phyloP scores from a whole-genome alignment of 805 yeast species.

The Brettanomyces sp. region DNA sequence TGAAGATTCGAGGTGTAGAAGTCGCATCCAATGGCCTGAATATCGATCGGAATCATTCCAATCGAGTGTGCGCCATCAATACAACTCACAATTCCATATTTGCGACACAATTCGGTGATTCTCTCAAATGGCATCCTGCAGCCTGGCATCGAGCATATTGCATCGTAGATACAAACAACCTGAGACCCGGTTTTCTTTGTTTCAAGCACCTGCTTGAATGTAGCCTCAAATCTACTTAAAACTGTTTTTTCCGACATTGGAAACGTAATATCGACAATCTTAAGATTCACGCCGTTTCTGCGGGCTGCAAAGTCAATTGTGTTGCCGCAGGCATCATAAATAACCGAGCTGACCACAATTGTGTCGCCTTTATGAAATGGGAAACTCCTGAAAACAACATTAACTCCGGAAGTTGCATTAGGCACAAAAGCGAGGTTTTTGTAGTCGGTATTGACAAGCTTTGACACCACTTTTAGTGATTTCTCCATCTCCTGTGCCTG shows the following conservation, averaged over 20 bases:
- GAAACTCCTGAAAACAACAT: slow-evolving; percentile 44
- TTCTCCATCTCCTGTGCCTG: slow-evolving; percentile 21
- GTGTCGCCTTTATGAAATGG: slow-evolving; percentile 44
- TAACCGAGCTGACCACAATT: slow-evolving; percentile 38
- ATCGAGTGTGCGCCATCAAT: slow-evolving; percentile 70
- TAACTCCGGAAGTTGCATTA: slow-evolving; percentile 56
- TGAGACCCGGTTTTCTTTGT: slow-evolving; percentile 12
- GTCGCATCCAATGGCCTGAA: slow-evolving; percentile 41
- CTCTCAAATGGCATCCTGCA: slow-evolving; percentile 45
- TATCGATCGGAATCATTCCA: slow-evolving; percentile 41
- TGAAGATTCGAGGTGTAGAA: slow-evolving; percentile 56
- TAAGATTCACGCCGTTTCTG: slow-evolving; percentile 25
- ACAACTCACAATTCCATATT: slow-evolving; percentile 40
- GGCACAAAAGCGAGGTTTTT: slow-evolving; percentile 41
- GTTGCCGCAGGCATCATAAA: slow-evolving; percentile 47
- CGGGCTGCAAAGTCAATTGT: slow-evolving; percentile 34
- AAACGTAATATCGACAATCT: slow-evolving; percentile 30
- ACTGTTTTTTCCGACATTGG: slow-evolving; percentile 37
- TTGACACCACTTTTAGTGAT: slow-evolving; percentile 30
- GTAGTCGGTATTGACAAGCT: slow-evolving; percentile 38
- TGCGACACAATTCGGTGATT: slow-evolving; percentile 35
- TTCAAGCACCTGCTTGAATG: slow-evolving; percentile 6
- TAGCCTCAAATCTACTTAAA: slow-evolving; percentile 23
- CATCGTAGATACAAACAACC: slow-evolving; percentile 44
- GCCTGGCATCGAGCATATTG: slow-evolving; percentile 59